Evolutionary conservation across 345 rosid genomes (phyloP), one percentile per base, ranked within the genome.

Genomic region (Bretschneidera sinensis): DNA sequence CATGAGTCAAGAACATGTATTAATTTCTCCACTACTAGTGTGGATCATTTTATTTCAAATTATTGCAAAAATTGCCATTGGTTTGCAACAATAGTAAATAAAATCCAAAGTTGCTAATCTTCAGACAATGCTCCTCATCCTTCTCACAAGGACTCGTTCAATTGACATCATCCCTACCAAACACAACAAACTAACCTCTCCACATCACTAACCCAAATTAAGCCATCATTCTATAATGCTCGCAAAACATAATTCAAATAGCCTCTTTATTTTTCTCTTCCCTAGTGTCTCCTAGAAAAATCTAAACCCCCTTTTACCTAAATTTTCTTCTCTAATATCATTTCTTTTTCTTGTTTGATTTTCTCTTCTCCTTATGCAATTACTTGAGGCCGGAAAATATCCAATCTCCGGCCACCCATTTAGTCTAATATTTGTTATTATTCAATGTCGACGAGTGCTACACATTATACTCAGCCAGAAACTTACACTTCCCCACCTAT

Each of bases 121-220:
- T 64, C 51, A 60, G 67, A 65, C 64, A 59, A 31, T 57, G 60
- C 48, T 54, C 69, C 78, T 39, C 56, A 58, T 28, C 54, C 70
- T 48, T 61, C 66, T 63, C 54, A 64, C 19, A 54, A 75, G 60
- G 87, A 83, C 87, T 73, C 83, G 81, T 59, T 83, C 87, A 75
- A 72, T 68, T 17, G 21, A 61, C 62, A 51, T 24, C 22, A 58
- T 61, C 52, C 28, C 73, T n/a, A n/a, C n/a, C n/a, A n/a, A n/a
- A n/a, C n/a, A n/a, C n/a, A n/a, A n/a, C n/a, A n/a, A n/a, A n/a
- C n/a, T n/a, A n/a, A n/a, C n/a, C n/a, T n/a, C n/a, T n/a, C n/a
- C n/a, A n/a, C n/a, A n/a, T n/a, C n/a, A 72, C 13, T 50, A 20
- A 70, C 50, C 74, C 66, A 72, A 68, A 71, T 76, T 66, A 63